phyloP scores from a whole-genome alignment of 2,329 filamentous ascomycete genomes.

The Fusarium napiforme region DNA sequence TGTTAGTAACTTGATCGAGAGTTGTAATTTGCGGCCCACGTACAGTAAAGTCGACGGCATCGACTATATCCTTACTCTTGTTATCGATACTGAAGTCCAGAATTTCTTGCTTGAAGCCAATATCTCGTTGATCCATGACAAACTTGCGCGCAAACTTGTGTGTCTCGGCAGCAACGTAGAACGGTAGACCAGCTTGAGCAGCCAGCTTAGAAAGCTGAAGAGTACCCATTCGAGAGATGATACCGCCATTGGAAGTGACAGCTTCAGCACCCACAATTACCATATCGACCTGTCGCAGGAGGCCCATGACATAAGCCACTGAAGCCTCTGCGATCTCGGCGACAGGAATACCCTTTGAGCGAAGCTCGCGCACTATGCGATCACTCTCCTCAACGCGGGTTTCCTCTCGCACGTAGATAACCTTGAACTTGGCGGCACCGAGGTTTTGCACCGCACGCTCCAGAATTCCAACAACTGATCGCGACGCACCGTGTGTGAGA shows the following conservation, averaged over 20 bases:
- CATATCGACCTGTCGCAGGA: constrained; percentile 68
- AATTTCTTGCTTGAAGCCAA: constrained; percentile 81
- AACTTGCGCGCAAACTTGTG: constrained; percentile 96
- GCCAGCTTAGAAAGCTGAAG: constrained; percentile 89
- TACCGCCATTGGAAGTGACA: constrained; percentile 92
- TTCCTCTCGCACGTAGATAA: constrained; percentile 80
- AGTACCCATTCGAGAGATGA: constrained; percentile 86
- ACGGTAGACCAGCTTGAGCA: constrained; percentile 73
- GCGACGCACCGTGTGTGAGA: constrained; percentile 89
- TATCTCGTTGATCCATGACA: constrained; percentile 81
- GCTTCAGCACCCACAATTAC: constrained; percentile 80
- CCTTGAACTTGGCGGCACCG: constrained; percentile 75
- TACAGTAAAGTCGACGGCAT: constrained; percentile 78
- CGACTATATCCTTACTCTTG: constrained; percentile 57
- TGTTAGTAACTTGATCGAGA: not conserved
- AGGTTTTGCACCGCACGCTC: constrained; percentile 71
- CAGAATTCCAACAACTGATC: constrained; percentile 84
- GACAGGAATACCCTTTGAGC: constrained; percentile 81
- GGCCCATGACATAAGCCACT: constrained; percentile 80
- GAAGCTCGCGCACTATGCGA: constrained; percentile 75
- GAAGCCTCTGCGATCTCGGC: constrained; percentile 68
- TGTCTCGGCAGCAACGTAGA: constrained; percentile 93
- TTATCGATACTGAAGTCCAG: constrained; percentile 75
- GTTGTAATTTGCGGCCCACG: constrained; percentile 39
- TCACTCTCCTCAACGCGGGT: constrained; percentile 70